These are phyloP conservation scores for Ceratocystis alfenasii DNA, from an alignment of 2,329 filamentous ascomycete species.

Conservation along the genomic window DNA sequence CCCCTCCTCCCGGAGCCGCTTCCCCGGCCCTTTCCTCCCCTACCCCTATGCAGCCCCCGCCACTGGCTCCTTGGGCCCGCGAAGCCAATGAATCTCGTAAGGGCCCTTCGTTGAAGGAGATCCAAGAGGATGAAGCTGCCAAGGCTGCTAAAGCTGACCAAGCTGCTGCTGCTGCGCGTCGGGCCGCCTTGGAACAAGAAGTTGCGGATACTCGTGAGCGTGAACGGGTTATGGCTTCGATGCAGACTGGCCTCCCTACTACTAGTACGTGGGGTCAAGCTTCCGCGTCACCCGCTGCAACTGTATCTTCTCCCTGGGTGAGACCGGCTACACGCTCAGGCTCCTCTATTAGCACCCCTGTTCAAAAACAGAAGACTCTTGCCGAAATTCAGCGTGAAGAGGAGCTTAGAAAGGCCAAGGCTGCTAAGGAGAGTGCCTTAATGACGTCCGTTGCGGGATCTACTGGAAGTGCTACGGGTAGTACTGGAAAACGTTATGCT, in stretches of 20 bases:
- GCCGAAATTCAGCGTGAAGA: constrained; percentile 96
- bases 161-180: constrained; percentile 62
- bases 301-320: constrained; percentile 47
- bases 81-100: constrained; percentile 63
- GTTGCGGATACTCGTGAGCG: constrained; percentile 46
- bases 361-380: constrained; percentile 65
- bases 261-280: constrained; percentile 79
- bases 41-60: constrained; percentile 43
- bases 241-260: constrained; percentile 67
- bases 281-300: constrained; percentile 53
- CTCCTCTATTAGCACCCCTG: constrained; percentile 32
- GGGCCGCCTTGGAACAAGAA: constrained; percentile 70
- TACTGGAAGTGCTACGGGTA: constrained; percentile 30
- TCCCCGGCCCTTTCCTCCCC: constrained; percentile 41
- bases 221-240: constrained; percentile 40
- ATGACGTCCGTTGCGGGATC: constrained; percentile 27
- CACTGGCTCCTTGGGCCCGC: constrained; percentile 90
- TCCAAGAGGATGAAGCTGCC: constrained; percentile 87
- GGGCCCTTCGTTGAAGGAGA: constrained; percentile 87
- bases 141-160: constrained; percentile 86
- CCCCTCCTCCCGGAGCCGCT: constrained; percentile 37
- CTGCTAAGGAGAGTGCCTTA: constrained; percentile 42
- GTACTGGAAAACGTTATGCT: constrained; percentile 75
- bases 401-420: constrained; percentile 67
- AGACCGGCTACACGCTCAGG: constrained; percentile 40